These are phyloP conservation scores for Geranium rotundifolium DNA, from an alignment of 345 rosid genomes.

Conservation along the genomic window DNA sequence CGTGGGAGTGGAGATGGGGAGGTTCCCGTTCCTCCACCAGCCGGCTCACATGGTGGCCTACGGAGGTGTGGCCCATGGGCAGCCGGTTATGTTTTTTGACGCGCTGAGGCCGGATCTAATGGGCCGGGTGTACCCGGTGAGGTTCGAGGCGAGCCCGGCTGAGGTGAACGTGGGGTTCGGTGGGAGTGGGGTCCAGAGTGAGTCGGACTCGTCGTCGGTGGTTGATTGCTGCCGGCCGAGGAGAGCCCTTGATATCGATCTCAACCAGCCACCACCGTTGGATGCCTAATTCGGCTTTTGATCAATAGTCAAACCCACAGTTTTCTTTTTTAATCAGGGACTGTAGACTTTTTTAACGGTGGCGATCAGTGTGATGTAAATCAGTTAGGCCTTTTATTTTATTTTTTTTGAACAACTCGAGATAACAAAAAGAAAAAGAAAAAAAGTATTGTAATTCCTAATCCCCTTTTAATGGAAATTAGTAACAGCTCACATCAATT, in stretches of 20 bases:
- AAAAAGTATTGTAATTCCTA: no score
- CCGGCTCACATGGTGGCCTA: slow-evolving; percentile 10
- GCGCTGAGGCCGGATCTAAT: slow-evolving; percentile 4
- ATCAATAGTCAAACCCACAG: slow-evolving; percentile 1
- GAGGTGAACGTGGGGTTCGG: no score
- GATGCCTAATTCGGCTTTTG: slow-evolving; percentile 13
- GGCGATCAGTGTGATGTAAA: no score
- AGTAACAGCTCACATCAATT: no score
- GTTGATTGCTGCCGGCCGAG: slow-evolving; percentile 23
- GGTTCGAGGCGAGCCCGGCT: slow-evolving; percentile 12
- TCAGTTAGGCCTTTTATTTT: no score
- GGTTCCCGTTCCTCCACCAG: slow-evolving; percentile 21
- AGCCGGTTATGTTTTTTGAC: slow-evolving; percentile 25
- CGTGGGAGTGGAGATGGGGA: background rate
- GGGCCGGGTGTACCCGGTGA: slow-evolving; percentile 4
- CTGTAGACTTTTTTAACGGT: no score
- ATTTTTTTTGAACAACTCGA: no score
- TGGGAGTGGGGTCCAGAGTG: slow-evolving; percentile 31
- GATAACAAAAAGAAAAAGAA: no score
- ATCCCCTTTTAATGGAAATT: no score
- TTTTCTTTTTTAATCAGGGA: slow-evolving; percentile 12
- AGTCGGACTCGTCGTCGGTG: slow-evolving; percentile 46
- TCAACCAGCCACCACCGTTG: slow-evolving; percentile 40
- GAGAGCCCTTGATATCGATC: slow-evolving; percentile 38
- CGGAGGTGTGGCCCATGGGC: background rate